These are phyloP conservation scores for Fusarium xylarioides DNA, from an alignment of 2,329 filamentous ascomycete genomes.

Conservation along the genomic window DNA sequence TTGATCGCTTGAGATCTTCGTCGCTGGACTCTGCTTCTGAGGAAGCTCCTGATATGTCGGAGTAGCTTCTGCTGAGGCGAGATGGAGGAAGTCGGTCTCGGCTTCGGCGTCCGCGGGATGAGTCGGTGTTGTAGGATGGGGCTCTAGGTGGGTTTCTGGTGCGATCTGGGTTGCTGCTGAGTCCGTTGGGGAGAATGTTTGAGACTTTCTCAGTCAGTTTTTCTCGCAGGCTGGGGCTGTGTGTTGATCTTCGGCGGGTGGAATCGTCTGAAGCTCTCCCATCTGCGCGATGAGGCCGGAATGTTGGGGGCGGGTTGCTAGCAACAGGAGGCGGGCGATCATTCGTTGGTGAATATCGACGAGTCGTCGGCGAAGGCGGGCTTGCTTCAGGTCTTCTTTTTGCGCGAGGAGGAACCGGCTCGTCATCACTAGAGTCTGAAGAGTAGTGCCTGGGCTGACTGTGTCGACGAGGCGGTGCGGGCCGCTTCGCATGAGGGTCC, in stretches of 20 bases:
- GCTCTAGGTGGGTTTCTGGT: slow-evolving; percentile 50
- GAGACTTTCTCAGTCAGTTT: slow-evolving; percentile 57
- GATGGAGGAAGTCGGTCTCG: slow-evolving; percentile 54
- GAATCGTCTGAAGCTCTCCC: slow-evolving; percentile 47
- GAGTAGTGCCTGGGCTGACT: slow-evolving; percentile 59
- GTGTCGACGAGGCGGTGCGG: slow-evolving; percentile 53
- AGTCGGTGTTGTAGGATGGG: slow-evolving; percentile 43
- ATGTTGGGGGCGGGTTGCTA: slow-evolving; percentile 35
- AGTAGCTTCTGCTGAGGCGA: slow-evolving; percentile 53
- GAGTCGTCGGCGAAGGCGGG: slow-evolving; percentile 43
- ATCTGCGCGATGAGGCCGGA: slow-evolving; percentile 49
- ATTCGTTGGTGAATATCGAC: slow-evolving; percentile 46
- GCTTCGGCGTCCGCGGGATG: slow-evolving; percentile 48
- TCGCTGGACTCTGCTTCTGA: slow-evolving; percentile 48
- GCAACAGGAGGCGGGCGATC: slow-evolving; percentile 44
- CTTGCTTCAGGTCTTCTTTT: slow-evolving; percentile 41
- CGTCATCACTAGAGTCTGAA: slow-evolving; percentile 55
- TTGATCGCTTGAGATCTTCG: slow-evolving; percentile 44
- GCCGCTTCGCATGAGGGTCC: slow-evolving; percentile 47
- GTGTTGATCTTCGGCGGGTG: slow-evolving; percentile 44
- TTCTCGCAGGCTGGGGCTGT: slow-evolving; percentile 54
- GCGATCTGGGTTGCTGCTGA: slow-evolving; percentile 43
- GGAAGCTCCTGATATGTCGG: slow-evolving; percentile 51
- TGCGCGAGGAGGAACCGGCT: slow-evolving; percentile 43
- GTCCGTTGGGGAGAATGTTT: slow-evolving; percentile 53